These are phyloP conservation scores for Lipomyces mesembrius DNA, from an alignment of 805 yeast genomes.

Conservation along the genomic window DNA sequence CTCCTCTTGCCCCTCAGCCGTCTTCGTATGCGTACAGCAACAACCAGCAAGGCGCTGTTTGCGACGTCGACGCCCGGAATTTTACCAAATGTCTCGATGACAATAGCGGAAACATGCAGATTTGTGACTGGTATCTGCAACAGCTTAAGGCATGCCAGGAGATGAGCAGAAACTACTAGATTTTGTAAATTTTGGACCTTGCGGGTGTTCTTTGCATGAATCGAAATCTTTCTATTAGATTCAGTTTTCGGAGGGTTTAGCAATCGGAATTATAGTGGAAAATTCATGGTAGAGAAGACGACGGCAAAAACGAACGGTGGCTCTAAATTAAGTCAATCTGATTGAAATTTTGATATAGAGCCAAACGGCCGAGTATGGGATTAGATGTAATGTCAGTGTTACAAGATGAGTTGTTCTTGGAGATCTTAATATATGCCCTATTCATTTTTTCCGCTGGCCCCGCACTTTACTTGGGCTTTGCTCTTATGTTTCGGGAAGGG, in stretches of 20 bases:
- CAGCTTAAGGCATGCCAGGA: constrained; percentile 97
- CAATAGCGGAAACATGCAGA: constrained; percentile 93
- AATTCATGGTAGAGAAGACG: background rate
- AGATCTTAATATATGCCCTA: background rate
- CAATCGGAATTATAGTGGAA: background rate
- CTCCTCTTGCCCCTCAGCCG: constrained; percentile 49
- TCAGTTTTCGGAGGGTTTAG: background rate
- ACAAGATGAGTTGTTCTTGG: background rate
- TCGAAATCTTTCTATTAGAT: background rate
- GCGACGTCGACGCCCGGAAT: constrained; percentile 92
- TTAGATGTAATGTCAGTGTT: background rate
- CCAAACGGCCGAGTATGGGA: background rate
- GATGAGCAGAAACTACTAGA: constrained; percentile 80
- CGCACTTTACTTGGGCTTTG: background rate
- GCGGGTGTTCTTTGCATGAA: background rate
- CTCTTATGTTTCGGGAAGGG: background rate
- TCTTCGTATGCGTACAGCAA: constrained; percentile 48
- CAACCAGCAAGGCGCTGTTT: constrained; percentile 57
- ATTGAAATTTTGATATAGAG: background rate
- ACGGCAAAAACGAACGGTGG: background rate
- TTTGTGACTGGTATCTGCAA: constrained; percentile 95
- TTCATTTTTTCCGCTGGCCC: background rate
- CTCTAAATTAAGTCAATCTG: background rate
- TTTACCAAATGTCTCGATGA: constrained; percentile 95
- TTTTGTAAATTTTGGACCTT: background rate